Base-by-base conservation (phyloP, 2,329 filamentous ascomycete genomes). In the Pseudocercospora fuligena region DNA sequence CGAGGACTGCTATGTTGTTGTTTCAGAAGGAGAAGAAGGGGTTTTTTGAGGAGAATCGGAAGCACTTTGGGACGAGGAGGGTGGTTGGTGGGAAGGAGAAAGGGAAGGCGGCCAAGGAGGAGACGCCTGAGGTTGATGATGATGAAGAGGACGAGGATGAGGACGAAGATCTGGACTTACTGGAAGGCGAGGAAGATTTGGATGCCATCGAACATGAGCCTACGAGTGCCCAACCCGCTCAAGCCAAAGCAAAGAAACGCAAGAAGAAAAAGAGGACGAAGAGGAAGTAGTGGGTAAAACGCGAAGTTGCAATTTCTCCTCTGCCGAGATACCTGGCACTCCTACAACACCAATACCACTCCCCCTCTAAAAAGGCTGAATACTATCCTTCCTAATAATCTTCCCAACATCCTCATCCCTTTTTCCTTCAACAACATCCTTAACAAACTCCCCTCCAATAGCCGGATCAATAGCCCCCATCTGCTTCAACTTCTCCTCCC, bases 1-100 rank as follows among this genome's bases (percentile, higher is more conserved):
- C 95, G 1, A 85, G 93, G 71, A 93, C 92, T 5, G 90, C 93
- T 0, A 98, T 99, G 93, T 82, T 94, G 64, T 81, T 99, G 49
- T 98, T 97, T 76, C 86, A 92, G 68, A 87, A 88, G 71, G 88
- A 93, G 77, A 98, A 97, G 81, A 84, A 89, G 19, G 91, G 86
- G 0, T 97, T 99, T 76, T 95, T 98, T 76, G 83, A 88, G 65
- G 92, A 97, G 77, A 88, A 93, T 77, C 82, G 89, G 64, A 89
- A 88, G 78, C 88, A 86, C 65, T 95, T 87, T 78, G 78, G 78
- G 29, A 77, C 64, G 19, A 69, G 67, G 60, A 68, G 66, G 67
- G 68, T 59, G 43, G 59, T 65, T 54, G 69, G 23, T 16, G 67
- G 54, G 40, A 69, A 67, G 29, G 61, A 60, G 29, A 65, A 63